Evolutionary conservation across 2,329 filamentous ascomycete genomes (phyloP).

Genomic region (Ophiostoma sp.): DNA sequence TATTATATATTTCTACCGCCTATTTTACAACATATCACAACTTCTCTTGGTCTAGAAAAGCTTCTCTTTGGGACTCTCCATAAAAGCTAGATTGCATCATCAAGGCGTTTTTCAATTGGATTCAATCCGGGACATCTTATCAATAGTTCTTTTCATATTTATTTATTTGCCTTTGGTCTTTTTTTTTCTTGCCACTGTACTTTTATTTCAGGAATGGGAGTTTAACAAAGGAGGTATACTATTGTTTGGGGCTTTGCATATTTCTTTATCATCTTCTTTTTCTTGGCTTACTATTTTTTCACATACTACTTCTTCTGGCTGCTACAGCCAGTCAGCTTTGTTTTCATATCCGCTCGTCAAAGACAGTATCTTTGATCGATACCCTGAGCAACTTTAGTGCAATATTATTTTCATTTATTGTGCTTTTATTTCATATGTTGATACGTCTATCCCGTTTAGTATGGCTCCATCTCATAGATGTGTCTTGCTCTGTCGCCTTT

Average conservation of each 20-base stretch:
- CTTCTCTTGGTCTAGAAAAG: conserved; percentile 9
- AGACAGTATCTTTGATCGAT: conserved; percentile 15
- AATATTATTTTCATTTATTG: background rate
- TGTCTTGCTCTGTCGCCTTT: background rate
- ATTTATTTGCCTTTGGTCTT: background rate
- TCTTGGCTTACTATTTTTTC: background rate
- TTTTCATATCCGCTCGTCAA: conserved; percentile 1
- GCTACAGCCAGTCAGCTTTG: background rate
- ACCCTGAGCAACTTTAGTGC: conserved; percentile 6
- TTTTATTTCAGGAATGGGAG: background rate
- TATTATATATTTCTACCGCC: background rate
- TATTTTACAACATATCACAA: conserved; percentile 7
- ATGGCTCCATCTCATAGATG: background rate
- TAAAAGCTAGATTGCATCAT: conserved; percentile 17
- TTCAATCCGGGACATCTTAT: background rate
- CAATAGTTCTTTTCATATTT: background rate
- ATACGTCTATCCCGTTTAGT: background rate
- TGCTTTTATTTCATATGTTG: background rate
- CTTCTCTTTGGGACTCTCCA: background rate
- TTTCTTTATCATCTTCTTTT: background rate
- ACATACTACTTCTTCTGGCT: background rate
- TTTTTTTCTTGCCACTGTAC: background rate
- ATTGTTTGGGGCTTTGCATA: background rate
- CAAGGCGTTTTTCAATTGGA: conserved; percentile 11
- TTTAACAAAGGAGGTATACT: background rate